Conservation (phyloP, 768 basidiomycete genomes). For the Suillus fuscotomentosus region DNA sequence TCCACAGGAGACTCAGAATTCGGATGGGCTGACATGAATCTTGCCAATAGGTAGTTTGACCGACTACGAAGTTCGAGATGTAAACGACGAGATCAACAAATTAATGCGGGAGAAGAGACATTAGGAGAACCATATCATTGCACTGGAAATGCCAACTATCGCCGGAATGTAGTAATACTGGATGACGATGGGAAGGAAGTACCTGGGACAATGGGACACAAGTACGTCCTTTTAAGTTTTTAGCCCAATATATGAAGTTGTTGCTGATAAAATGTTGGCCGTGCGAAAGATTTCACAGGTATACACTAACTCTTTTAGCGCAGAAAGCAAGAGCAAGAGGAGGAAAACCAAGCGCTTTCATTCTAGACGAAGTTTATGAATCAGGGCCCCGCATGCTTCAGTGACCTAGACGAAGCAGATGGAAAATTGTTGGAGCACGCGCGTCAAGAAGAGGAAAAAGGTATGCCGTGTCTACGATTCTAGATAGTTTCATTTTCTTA, state of each 20-base stretch:
- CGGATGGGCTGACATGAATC: not conserved
- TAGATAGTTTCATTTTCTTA: not conserved
- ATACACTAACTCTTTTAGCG: conserved; percentile 92
- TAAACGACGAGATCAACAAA: conserved; percentile 96
- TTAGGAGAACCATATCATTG: conserved; percentile 99
- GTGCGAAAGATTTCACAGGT: conserved; percentile 93
- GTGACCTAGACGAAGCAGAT: conserved; percentile 81
- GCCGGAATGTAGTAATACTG: conserved; percentile 89
- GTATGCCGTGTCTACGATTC: conserved; percentile 36
- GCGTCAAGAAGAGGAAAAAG: conserved; percentile 66
- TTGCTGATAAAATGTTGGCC: conserved; percentile 41
- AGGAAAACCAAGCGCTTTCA: conserved; percentile 73
- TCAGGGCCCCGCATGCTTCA: conserved; percentile 87
- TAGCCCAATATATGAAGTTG: not conserved
- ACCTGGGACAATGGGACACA: conserved; percentile 96
- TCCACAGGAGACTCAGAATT: not conserved
- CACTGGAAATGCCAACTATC: conserved; percentile 92
- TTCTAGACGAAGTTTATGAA: conserved; percentile 88
- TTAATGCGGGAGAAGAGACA: conserved; percentile 92
- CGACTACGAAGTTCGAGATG: conserved; percentile 92
- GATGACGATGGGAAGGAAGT: conserved; percentile 96
- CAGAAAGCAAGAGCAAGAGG: conserved; percentile 83
- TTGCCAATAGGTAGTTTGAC: conserved; percentile 41
- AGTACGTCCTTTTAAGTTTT: conserved; percentile 51
- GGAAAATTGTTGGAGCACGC: conserved; percentile 72